These are phyloP conservation scores for Hibiscus mutabilis DNA, from an alignment of 345 rosid genomes.

Conservation along the genomic window DNA sequence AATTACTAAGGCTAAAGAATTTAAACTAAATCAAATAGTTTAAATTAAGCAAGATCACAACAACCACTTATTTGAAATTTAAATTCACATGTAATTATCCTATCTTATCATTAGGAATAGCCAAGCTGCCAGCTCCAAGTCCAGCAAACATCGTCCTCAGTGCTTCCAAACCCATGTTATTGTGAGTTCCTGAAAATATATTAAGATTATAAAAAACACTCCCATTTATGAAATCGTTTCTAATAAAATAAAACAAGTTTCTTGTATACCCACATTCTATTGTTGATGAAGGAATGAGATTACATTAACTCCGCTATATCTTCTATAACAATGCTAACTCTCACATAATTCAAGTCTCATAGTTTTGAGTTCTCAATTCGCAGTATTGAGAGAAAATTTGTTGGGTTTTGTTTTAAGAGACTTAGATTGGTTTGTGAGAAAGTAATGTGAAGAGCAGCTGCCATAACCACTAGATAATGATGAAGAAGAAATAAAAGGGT, in stretches of 20 bases:
- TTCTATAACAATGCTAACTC: no score
- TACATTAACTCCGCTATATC: not conserved
- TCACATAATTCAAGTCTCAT: not conserved
- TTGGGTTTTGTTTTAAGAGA: no score
- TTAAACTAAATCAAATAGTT: no score
- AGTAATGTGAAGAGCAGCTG: no score
- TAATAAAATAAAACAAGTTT: not conserved
- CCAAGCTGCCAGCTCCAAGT: conserved; percentile 57
- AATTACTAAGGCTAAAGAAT: no score
- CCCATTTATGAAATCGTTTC: not conserved
- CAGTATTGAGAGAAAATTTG: no score
- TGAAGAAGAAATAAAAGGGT: no score
- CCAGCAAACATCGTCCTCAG: conserved; percentile 66
- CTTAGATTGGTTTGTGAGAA: no score
- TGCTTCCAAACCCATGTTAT: conserved; percentile 45
- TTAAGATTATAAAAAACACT: conserved; percentile 2
- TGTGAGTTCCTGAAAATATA: conserved; percentile 35
- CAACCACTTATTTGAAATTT: no score
- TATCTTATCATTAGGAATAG: conserved; percentile 25
- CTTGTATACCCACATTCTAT: not conserved
- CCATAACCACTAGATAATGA: no score
- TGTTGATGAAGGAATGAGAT: not conserved
- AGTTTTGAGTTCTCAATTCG: not conserved
- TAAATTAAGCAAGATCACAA: no score
- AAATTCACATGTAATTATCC: no score